Base-by-base conservation (phyloP, 2,329 filamentous ascomycete species). In the Exserohilum rostratum region DNA sequence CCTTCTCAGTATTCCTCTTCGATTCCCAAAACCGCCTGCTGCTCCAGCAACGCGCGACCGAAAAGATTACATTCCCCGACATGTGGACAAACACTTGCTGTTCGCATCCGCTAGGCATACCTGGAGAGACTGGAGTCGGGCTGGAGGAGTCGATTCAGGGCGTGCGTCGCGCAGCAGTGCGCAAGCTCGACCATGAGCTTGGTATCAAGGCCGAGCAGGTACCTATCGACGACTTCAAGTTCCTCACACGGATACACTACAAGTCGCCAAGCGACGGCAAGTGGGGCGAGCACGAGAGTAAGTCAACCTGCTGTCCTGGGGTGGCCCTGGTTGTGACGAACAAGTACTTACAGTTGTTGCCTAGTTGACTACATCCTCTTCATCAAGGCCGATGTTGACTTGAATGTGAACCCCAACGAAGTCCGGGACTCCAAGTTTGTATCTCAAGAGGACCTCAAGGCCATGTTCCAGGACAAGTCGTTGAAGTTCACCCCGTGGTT, bases 71-170 rank as follows among this genome's bases (percentile, higher is more conserved):
- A 6, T 99, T 99, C 80, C 93, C 95, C n/a, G 91, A 96, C 75
- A 93, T 97, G 89, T 99, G 95, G 95, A 99, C 95, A 61, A 99
- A 99, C 80, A 99, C 95, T 29, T 99, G 95, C 84, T 99, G 95
- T 83, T 99, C 95, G 34, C 95, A 99, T 78, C 95, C 95, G 5
- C 84, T 99, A 57, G 90, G 91, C 50, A 90, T 97, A 64, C 90
- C 95, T 7, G 89, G 89, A 62, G 95, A 99, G 85, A 96, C 91
- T 22, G 95, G 95, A 60, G 85, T 87, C 29, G 89, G 89, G 64
- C 82, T 99, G 38, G 83, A 88, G 45, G 90, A 91, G 62, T 90
- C 93, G 5, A 82, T 98, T 53, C 82, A 86, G 65, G 95, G 95
- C 25, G 95, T 93, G 65, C 96, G 96, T 82, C 87, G 89, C 56